Conservation (phyloP, 257 asterid species). For the Nicotiana noctiflora region DNA sequence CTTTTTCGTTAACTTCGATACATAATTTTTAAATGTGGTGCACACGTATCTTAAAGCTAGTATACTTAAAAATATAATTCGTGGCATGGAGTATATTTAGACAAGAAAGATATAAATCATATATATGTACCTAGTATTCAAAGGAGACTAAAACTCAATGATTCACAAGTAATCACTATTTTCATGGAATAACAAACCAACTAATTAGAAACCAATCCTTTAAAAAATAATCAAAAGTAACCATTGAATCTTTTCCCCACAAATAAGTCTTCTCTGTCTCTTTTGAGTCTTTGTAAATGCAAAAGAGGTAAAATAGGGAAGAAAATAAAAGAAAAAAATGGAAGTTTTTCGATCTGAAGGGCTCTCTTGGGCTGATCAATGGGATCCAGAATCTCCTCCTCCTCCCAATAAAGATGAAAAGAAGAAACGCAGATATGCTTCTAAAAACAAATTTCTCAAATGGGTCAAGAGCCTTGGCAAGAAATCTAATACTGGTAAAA, state of each 20-base stretch:
- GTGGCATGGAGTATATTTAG: constrained; percentile 1
- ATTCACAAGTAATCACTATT: not conserved
- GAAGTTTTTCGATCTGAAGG: constrained; percentile 58
- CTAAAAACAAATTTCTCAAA: constrained; percentile 21
- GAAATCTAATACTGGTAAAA: not conserved
- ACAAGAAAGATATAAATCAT: not conserved
- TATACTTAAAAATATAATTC: not conserved
- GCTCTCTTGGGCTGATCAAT: constrained; percentile 90
- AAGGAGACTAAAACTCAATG: not conserved
- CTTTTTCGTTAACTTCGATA: too few relatives aligned
- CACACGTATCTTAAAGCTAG: too few relatives aligned
- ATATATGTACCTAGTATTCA: not conserved
- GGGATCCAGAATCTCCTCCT: constrained; percentile 79
- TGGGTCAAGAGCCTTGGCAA: constrained; percentile 1
- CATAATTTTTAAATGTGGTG: too few relatives aligned
- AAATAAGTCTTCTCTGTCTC: not conserved
- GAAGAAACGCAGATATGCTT: constrained; percentile 29
- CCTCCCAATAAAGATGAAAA: constrained; percentile 22
- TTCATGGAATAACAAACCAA: constrained; percentile 4
- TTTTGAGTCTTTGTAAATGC: not conserved
- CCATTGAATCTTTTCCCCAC: not conserved
- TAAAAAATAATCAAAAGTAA: not conserved
- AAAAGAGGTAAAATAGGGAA: not conserved
- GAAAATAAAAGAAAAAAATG: constrained; percentile 21
- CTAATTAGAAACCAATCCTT: not conserved